Percentiles rank a stretch among this genome's conserved stretches.
Conservation (phyloP, 306 rosid species). For the Glycyrrhiza uralensis region DNA sequence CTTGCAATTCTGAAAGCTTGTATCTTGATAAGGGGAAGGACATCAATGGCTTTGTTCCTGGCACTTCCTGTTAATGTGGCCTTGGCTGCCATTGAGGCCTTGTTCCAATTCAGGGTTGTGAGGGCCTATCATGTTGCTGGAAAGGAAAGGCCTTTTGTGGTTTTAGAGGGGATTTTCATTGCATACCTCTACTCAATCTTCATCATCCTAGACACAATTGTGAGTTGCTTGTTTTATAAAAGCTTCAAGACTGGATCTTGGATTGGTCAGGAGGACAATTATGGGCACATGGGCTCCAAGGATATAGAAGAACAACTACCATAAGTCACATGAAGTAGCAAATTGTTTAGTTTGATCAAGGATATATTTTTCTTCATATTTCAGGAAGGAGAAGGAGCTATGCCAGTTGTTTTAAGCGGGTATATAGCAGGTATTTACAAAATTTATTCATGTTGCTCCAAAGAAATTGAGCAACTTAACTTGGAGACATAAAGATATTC, state of each 20-base stretch:
- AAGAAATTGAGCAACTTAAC: slow-evolving; percentile 30
- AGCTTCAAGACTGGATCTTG: slow-evolving; percentile 40
- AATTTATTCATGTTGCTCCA: slow-evolving; percentile 37
- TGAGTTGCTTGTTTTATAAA: slow-evolving; percentile 64
- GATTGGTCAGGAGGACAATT: slow-evolving; percentile 30
- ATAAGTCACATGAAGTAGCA: slow-evolving; percentile 24
- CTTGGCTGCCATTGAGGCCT: slow-evolving; percentile 72
- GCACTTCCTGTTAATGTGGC: slow-evolving; percentile 69
- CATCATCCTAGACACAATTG: slow-evolving; percentile 66
- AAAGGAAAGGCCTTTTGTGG: slow-evolving; percentile 36
- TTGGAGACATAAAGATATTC: slow-evolving; percentile 25
- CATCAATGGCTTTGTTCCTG: slow-evolving; percentile 65
- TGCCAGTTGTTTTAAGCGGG: not conserved
- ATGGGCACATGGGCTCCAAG: slow-evolving; percentile 24
- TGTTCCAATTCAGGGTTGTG: slow-evolving; percentile 76
- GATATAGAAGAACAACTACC: slow-evolving; percentile 42
- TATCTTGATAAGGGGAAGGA: slow-evolving; percentile 62
- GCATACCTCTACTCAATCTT: slow-evolving; percentile 78
- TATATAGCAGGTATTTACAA: slow-evolving; percentile 21
- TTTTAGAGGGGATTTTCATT: slow-evolving; percentile 63
- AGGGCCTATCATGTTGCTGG: slow-evolving; percentile 37
- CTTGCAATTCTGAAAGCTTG: slow-evolving; percentile 68
- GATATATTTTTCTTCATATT: slow-evolving; percentile 7
- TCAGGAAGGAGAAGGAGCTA: not conserved
- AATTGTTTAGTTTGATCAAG: slow-evolving; percentile 3